A percentile compares a stretch with the other conserved stretches of the same genome.
These are phyloP conservation scores for Pulveroboletus ravenelii DNA, from an alignment of 768 basidiomycete species.

Conservation along the genomic window DNA sequence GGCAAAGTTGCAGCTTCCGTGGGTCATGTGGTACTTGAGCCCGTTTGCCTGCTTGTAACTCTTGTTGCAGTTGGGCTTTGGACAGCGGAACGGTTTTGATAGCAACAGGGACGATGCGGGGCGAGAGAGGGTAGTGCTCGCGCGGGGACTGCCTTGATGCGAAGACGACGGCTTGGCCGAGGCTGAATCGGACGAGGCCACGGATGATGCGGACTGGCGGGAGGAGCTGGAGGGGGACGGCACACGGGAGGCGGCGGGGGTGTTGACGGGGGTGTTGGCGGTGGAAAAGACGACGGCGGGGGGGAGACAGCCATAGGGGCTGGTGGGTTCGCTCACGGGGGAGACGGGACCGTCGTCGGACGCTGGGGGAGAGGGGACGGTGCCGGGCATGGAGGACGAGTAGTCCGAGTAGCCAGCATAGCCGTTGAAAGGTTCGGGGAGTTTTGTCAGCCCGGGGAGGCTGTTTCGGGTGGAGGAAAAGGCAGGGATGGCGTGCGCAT, in stretches of 20 bases:
- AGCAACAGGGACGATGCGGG: constrained; percentile 59
- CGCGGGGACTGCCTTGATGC: constrained; percentile 28
- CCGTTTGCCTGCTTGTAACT: constrained; percentile 94
- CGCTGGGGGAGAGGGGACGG: constrained; percentile 35
- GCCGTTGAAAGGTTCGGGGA: constrained; percentile 58
- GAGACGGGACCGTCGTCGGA: constrained; percentile 23
- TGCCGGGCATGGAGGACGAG: constrained; percentile 57
- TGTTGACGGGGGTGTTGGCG: constrained; percentile 42
- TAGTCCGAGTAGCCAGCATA: constrained; percentile 69
- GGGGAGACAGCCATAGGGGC: constrained; percentile 50
- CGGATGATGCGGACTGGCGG: constrained; percentile 18
- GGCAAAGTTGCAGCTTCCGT: constrained; percentile 90
- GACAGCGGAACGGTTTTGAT: constrained; percentile 88
- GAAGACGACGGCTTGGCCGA: constrained; percentile 27
- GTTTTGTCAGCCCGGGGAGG: constrained; percentile 28
- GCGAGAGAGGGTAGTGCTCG: constrained; percentile 44
- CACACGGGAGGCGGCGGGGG: constrained; percentile 46
- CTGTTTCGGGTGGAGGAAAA: constrained; percentile 29
- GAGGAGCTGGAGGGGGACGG: constrained; percentile 23
- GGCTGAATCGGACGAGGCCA: background rate
- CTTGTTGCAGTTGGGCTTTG: constrained; percentile 94
- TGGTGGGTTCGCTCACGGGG: constrained; percentile 31
- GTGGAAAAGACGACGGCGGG: constrained; percentile 60
- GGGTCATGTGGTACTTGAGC: constrained; percentile 91
- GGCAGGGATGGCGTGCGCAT: constrained; percentile 35